Base-by-base conservation (phyloP, 2,329 filamentous ascomycete genomes). In the Aureobasidium sp. region DNA sequence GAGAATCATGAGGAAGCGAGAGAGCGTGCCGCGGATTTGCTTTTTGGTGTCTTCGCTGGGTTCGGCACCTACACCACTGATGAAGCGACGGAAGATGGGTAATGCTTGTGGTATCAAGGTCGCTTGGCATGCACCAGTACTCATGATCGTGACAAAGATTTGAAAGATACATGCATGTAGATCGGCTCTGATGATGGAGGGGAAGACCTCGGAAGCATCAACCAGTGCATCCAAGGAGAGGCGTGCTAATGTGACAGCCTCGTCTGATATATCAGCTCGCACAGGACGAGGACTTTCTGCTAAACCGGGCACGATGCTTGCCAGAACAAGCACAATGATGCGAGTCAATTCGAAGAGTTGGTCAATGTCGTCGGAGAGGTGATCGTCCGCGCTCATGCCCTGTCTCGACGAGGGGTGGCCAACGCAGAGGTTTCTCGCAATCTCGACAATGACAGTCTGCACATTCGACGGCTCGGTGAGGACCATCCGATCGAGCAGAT, bases 301-400 rank as follows among this genome's bases (percentile, higher is more conserved):
- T 4, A 95, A 78, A 63, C 93, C 95, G 4, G 95, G 94, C 23
- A 99, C 78, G 40, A 96, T 78, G 0, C 92, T 90, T 0, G 91
- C 88, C 29, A 99, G 80, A 1, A 97, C 93, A 9, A 99, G 79
- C 17, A 97, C 93, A 64, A 97, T 96, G 70, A 96, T 96, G 64
- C 94, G 84, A 0, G 94, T 99, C 49, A 99, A 80, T 74, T 99
- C 94, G 68, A 99, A 99, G 0, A 99, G 81, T 74, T 99, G 94
- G 70, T 99, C 94, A 64, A 99, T 96, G 70, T 99, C 94, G 69
- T 99, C 94, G 0, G 90, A 95, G 11, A 99, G 78, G 71, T 94
- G 88, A 17, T 86, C 86, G 57, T 91, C 88, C 6, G 67, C 64
- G 3, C 66, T 80, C 64, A 84, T 79, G 51, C 83, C 79, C 66